Base-by-base conservation (phyloP, 2,329 filamentous ascomycete species). In the Dothistroma septosporum region DNA sequence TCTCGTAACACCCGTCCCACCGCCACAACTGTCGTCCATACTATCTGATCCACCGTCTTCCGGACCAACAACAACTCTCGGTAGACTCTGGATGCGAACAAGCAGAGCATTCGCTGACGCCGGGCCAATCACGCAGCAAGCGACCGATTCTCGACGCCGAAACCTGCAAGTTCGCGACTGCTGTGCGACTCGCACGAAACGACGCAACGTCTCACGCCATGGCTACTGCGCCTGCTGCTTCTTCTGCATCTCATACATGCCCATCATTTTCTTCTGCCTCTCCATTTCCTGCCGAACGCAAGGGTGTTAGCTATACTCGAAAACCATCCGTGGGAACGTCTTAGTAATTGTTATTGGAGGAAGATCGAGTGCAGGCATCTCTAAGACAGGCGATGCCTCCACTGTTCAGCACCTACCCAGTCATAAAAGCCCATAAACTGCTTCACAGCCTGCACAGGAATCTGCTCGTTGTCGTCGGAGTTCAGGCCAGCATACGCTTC, bases 391-490 rank as follows among this genome's bases (percentile, higher is more conserved):
- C 24, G 24, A 28, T 2, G 24, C 24, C 24, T 28, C 24, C 24
- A 28, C 24, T 2, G 2, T 28, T 28, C 24, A 28, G 24, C 6
- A 28, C 24, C 6, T 28, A 28, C 24, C 68, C 70, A 72, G 1
- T 55, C 59, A 32, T 71, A 66, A 64, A 82, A 82, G 1, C 71
- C 71, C 41, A 80, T 72, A 56, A 79, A 80, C 11, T 70, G 68
- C 61, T 74, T 74, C 2, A 77, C 74, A 55, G 75, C 76, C 2
- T 81, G 79, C 12, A 85, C 78, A 0, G 78, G 74, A 59, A 85
- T 78, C 69, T 84, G 79, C 54, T 84, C 81, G 50, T 82, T 76
- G 2, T 80, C 80, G 2, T 74, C 69, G 1, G 72, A 69, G 35
- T 64, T 67, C 58, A 85, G 61, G 31, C 76, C 78, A 6, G 67